Conservation (phyloP, 1,284 basidiomycete species). For the Pyrrhoderma noxium region DNA sequence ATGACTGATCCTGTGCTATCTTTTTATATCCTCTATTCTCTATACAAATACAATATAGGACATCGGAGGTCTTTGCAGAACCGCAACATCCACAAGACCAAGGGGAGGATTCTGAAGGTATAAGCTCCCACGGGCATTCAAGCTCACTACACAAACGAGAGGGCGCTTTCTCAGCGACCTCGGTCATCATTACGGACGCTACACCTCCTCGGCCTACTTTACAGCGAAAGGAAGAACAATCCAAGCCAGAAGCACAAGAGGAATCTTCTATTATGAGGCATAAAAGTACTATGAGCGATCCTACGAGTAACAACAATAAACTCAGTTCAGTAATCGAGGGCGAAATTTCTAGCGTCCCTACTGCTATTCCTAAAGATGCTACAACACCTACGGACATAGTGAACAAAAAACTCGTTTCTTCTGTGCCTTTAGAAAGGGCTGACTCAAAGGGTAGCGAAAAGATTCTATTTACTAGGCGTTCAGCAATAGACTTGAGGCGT, state of each 20-base stretch:
- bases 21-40: no score
- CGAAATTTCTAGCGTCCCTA: no score
- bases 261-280: constrained; percentile 13
- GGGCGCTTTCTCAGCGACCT: constrained; percentile 57
- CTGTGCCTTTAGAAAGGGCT: background rate
- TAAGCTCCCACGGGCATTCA: no score
- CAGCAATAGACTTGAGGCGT: constrained; percentile 10
- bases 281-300: constrained; percentile 26
- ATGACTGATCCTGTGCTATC: no score
- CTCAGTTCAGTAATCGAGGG: no score
- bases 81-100: constrained; percentile 35
- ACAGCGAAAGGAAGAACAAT: background rate
- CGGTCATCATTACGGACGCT: constrained; percentile 26
- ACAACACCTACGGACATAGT: no score
- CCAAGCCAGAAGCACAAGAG: constrained; percentile 10
- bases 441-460: background rate
- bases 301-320: constrained; percentile 18
- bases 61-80: constrained; percentile 14
- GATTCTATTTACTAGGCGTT: constrained; percentile 1
- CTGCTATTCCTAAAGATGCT: no score
- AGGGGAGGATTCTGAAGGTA: no score
- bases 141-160: constrained; percentile 33
- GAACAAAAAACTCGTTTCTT: no score
- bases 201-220: constrained; percentile 24
- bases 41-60: no score